Evolutionary conservation across 768 basidiomycete species (phyloP).

Genomic region (Boletus rufocinnamomeus): DNA sequence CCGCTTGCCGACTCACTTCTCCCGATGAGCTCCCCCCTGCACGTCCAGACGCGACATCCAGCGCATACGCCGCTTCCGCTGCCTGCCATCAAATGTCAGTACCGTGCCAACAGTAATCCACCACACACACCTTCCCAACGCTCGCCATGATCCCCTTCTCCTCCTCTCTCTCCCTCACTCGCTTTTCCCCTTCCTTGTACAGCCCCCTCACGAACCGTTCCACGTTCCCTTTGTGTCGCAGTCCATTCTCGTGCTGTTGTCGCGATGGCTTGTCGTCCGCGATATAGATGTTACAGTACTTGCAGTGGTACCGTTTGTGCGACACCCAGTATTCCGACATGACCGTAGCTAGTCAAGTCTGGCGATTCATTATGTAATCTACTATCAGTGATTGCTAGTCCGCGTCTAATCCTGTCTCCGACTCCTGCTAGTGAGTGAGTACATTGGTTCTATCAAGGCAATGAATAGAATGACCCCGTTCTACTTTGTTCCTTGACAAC

Average conservation of each 20-base stretch:
- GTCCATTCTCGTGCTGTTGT: constrained; percentile 88
- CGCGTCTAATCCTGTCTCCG: neutral
- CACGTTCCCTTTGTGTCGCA: constrained; percentile 92
- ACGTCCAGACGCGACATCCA: constrained; percentile 71
- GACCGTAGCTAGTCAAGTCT: constrained; percentile 15
- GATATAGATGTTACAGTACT: constrained; percentile 97
- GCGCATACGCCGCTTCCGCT: constrained; percentile 76
- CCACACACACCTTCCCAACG: constrained; percentile 67
- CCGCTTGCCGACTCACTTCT: constrained; percentile 1
- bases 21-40: constrained; percentile 35
- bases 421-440: constrained; percentile 6
- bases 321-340: constrained; percentile 96
- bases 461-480: neutral
- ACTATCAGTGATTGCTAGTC: neutral
- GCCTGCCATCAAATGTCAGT: constrained; percentile 46
- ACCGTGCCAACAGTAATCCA: neutral
- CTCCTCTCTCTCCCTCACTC: constrained; percentile 80
- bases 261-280: constrained; percentile 94
- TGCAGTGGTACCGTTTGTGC: constrained; percentile 91
- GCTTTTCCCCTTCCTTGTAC: constrained; percentile 91
- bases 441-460: neutral
- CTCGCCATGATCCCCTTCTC: constrained; percentile 84
- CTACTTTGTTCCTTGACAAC: neutral
- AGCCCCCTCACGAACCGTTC: constrained; percentile 90
- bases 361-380: constrained; percentile 20